phyloP scores from a whole-genome alignment of 106 monocot genomes.

The Iris macrosiphon region DNA sequence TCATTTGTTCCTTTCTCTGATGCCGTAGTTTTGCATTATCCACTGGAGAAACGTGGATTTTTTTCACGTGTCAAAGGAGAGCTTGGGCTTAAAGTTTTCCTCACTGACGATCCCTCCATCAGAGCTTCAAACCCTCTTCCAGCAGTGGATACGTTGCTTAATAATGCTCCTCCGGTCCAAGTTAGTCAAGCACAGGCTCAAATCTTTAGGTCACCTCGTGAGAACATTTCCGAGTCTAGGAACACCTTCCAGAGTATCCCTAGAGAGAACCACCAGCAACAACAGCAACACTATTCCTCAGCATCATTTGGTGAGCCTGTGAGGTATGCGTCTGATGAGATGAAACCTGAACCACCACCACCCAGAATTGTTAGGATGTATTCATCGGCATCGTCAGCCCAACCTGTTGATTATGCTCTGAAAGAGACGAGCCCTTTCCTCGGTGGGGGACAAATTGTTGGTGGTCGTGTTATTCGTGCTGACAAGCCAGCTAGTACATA shows the following conservation, averaged over 20 bases:
- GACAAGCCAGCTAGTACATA: constrained; percentile 40
- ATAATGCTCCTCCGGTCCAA: constrained; percentile 20
- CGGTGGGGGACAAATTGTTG: constrained; percentile 30
- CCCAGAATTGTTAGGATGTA: constrained; percentile 36
- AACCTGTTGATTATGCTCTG: constrained; percentile 36
- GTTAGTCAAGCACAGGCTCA: constrained; percentile 14
- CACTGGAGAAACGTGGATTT: constrained; percentile 61
- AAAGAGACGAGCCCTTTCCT: constrained; percentile 40
- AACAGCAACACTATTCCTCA: constrained; percentile 25
- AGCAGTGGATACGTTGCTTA: constrained; percentile 25
- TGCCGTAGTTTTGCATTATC: constrained; percentile 59
- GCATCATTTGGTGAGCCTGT: constrained; percentile 19
- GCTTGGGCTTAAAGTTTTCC: constrained; percentile 63
- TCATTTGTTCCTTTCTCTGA: constrained; percentile 65
- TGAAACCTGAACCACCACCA: constrained; percentile 30
- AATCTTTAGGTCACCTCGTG: constrained; percentile 6
- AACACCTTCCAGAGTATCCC: constrained; percentile 32
- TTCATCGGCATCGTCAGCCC: constrained; percentile 23
- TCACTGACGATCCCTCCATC: constrained; percentile 75
- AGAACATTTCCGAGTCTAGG: constrained; percentile 22
- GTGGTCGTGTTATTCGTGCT: constrained; percentile 28
- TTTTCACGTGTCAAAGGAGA: constrained; percentile 76
- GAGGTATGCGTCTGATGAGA: constrained; percentile 24
- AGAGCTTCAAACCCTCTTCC: constrained; percentile 62
- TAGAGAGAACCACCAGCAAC: constrained; percentile 23